Evolutionary conservation across 1,284 basidiomycete species (phyloP), one percentile per base, ranked within the genome.

Genomic region (Neotropicomus parvogracilis): DNA sequence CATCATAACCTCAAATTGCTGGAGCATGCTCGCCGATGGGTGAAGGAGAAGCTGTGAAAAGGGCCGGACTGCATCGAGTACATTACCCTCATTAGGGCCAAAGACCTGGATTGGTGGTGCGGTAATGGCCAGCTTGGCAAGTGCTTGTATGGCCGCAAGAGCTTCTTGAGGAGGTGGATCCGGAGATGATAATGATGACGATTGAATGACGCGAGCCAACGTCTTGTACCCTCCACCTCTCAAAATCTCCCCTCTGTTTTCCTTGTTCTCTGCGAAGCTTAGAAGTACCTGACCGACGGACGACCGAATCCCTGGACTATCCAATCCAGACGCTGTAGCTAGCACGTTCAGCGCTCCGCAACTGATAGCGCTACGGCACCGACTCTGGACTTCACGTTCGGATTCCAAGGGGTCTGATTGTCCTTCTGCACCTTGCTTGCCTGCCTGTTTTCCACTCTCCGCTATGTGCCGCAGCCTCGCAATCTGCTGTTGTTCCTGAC

Each of bases 111-210:
- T 69, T 0, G 95, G 95, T 12, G 93, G 85, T 2, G 91, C 78
- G 0, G 95, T 95, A 60, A 99, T 98, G 42, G 90, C 75, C 27
- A 99, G 81, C 63, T 97, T 97, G 10, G 94, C 90, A 13, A 98
- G 73, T 1, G 93, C 94, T 65, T 98, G 95, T 26, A 91, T 78
- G 0, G 91, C 76, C 11, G 80, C 73, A 7, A 95, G 62, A 0
- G 26, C 36, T 33, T 61, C 59, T 31, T 49, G 53, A 6, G 56
- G 45, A 20, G 62, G 54, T 3, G 65, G 49, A 4, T 64, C 50
- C 16, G 70, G 6, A 53, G 53, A 26, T 34, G 64, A 24, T 24
- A 8, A 56, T 11, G 63, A 58, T 14, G 70, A 33, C 4, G 72
- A 67, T 49, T 72, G 75, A 60, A 91, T 83, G 43, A 95, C 78